A percentile compares a stretch with the other conserved stretches of the same genome.
Conservation (phyloP, 192 early-diverging fungal species). For the Backusella sp. region DNA sequence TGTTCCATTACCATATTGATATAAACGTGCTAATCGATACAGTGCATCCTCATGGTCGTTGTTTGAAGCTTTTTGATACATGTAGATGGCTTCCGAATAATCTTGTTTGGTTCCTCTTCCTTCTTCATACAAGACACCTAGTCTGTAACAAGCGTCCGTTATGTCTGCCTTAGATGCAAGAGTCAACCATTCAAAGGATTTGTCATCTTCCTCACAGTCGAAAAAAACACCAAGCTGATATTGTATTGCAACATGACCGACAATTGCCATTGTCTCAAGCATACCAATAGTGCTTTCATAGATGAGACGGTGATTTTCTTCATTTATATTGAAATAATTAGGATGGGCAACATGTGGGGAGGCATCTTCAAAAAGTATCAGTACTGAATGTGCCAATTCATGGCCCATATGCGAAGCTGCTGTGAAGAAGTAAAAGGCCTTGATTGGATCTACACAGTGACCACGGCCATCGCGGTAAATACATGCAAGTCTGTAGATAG, state of each 20-base stretch:
- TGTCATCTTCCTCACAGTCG: too few species aligned
- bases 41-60: too few species aligned
- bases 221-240: background rate
- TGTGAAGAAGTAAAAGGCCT: background rate
- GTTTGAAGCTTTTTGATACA: too few species aligned
- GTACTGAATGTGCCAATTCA: background rate
- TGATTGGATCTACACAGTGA: background rate
- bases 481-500: background rate
- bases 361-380: background rate
- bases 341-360: background rate
- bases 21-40: too few species aligned
- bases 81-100: too few species aligned
- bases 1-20: too few species aligned
- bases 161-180: too few species aligned
- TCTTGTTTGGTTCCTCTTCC: too few species aligned
- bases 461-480: background rate
- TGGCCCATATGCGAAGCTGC: background rate
- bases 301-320: background rate
- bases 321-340: background rate
- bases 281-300: background rate
- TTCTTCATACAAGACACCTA: too few species aligned
- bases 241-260: background rate
- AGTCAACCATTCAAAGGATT: too few species aligned
- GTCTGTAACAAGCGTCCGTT: too few species aligned
- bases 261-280: background rate